Percentiles rank a stretch among this genome's conserved stretches.
These are phyloP conservation scores for Exophiala bonariae DNA, from an alignment of 2,329 filamentous ascomycete species.

Conservation along the genomic window DNA sequence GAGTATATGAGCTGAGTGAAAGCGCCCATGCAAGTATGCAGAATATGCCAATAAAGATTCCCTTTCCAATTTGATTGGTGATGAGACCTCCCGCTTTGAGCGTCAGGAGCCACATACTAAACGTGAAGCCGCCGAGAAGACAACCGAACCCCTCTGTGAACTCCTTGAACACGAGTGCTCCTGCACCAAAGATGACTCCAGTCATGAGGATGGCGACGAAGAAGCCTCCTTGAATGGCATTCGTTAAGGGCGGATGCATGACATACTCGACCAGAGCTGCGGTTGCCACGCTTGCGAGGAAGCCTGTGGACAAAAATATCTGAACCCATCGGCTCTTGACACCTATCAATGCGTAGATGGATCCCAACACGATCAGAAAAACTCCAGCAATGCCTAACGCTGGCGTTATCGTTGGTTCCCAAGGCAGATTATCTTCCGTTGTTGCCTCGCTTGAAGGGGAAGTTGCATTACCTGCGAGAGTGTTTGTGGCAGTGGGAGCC, in stretches of 20 bases:
- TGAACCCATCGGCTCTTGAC: slow-evolving; percentile 79
- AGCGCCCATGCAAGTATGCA: slow-evolving; percentile 68
- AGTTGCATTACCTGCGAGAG: slow-evolving; percentile 12
- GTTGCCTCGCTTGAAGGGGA: slow-evolving; percentile 6
- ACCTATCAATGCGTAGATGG: slow-evolving; percentile 71
- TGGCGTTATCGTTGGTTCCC: slow-evolving; percentile 74
- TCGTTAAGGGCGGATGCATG: slow-evolving; percentile 73
- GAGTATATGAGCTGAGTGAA: slow-evolving; percentile 76
- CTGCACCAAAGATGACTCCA: slow-evolving; percentile 70
- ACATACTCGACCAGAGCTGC: slow-evolving; percentile 84
- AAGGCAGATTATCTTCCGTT: slow-evolving; percentile 54
- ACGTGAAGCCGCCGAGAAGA: slow-evolving; percentile 79
- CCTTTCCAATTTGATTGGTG: slow-evolving; percentile 59
- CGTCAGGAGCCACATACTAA: slow-evolving; percentile 88
- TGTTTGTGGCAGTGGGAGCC: slow-evolving; percentile 17
- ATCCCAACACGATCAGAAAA: slow-evolving; percentile 72
- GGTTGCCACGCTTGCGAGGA: slow-evolving; percentile 70
- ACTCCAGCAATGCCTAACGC: slow-evolving; percentile 77
- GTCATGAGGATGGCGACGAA: slow-evolving; percentile 75
- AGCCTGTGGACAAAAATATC: slow-evolving; percentile 76
- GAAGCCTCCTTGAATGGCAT: slow-evolving; percentile 81
- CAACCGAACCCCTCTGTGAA: slow-evolving; percentile 83
- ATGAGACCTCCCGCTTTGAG: slow-evolving; percentile 76
- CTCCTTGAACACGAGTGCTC: slow-evolving; percentile 77
- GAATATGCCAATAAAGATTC: slow-evolving; percentile 74